Percentiles rank a stretch among this genome's conserved stretches.
These are phyloP conservation scores for Seiridium cupressi DNA, from an alignment of 2,329 filamentous ascomycete species.

Conservation along the genomic window DNA sequence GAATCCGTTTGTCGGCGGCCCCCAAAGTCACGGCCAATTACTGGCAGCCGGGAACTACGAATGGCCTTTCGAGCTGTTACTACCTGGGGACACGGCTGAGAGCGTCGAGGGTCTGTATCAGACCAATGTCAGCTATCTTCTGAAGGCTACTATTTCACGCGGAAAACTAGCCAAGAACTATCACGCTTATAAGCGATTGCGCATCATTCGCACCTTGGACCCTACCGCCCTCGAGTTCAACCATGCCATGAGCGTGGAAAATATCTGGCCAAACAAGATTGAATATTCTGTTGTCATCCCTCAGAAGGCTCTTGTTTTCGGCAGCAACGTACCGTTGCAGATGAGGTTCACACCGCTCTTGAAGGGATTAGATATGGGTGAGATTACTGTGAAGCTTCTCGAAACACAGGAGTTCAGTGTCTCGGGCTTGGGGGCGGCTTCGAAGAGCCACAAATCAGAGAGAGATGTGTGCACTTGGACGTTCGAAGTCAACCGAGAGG, in stretches of 20 bases:
- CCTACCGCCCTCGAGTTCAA: conserved; percentile 74
- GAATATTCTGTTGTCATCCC: conserved; percentile 93
- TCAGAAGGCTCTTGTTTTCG: conserved; percentile 91
- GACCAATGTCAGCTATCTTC: conserved; percentile 83
- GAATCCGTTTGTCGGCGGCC: conserved; percentile 61
- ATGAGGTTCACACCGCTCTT: conserved; percentile 85
- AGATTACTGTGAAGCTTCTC: conserved; percentile 75
- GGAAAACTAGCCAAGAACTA: conserved; percentile 89
- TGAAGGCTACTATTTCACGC: conserved; percentile 85
- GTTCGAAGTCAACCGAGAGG: conserved; percentile 51
- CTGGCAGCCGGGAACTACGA: conserved; percentile 77
- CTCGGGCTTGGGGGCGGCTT: conserved; percentile 39
- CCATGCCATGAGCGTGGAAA: conserved; percentile 93
- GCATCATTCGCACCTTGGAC: conserved; percentile 75
- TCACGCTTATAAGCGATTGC: conserved; percentile 73
- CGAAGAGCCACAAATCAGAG: conserved; percentile 59
- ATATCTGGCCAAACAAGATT: conserved; percentile 96
- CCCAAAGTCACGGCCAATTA: conserved; percentile 53
- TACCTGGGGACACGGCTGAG: conserved; percentile 75
- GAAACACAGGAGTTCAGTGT: conserved; percentile 72
- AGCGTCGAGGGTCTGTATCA: conserved; percentile 87
- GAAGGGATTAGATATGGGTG: conserved; percentile 85
- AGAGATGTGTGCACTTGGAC: conserved; percentile 62
- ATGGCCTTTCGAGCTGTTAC: conserved; percentile 73
- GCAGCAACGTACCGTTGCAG: conserved; percentile 79